A percentile compares a stretch with the other conserved stretches of the same genome.
Conservation (phyloP, 2,329 filamentous ascomycete genomes). For the Calonectria honghensis region DNA sequence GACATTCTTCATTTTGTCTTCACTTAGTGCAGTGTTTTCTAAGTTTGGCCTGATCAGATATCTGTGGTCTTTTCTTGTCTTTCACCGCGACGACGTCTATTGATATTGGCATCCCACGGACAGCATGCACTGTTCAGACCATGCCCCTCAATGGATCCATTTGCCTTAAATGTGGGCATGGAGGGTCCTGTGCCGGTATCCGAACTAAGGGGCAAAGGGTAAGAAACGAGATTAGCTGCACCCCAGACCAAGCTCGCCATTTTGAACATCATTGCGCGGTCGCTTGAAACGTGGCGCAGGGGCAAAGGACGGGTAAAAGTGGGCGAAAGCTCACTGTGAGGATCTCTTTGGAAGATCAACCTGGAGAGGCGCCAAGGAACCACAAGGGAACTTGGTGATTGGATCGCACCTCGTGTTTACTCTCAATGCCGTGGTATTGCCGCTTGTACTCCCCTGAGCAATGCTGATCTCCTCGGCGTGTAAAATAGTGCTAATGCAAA, state of each 20-base stretch:
- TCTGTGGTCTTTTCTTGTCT: no score
- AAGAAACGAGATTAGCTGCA: slow-evolving; percentile 10
- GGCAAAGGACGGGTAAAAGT: slow-evolving; percentile 5
- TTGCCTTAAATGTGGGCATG: slow-evolving; percentile 9
- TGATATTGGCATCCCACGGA: no score
- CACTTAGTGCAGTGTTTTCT: no score
- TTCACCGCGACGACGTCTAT: no score
- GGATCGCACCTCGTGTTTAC: background rate
- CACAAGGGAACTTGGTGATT: background rate
- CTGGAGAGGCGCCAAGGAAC: background rate
- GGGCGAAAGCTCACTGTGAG: background rate
- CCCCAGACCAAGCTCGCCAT: background rate
- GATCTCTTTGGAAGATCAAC: background rate
- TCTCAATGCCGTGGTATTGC: background rate
- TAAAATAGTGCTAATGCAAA: background rate
- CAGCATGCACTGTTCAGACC: no score
- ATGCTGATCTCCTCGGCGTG: background rate
- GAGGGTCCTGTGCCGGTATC: background rate
- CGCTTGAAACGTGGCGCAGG: slow-evolving; percentile 19
- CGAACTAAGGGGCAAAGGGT: background rate
- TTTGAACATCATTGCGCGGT: background rate
- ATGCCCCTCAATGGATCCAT: background rate
- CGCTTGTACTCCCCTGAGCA: background rate
- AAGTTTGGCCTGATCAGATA: no score
- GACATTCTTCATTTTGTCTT: no score